A percentile compares a stretch with the other conserved stretches of the same genome.
These are phyloP conservation scores for Candida freyschussii DNA, from an alignment of 1,139 yeast species.

Conservation along the genomic window DNA sequence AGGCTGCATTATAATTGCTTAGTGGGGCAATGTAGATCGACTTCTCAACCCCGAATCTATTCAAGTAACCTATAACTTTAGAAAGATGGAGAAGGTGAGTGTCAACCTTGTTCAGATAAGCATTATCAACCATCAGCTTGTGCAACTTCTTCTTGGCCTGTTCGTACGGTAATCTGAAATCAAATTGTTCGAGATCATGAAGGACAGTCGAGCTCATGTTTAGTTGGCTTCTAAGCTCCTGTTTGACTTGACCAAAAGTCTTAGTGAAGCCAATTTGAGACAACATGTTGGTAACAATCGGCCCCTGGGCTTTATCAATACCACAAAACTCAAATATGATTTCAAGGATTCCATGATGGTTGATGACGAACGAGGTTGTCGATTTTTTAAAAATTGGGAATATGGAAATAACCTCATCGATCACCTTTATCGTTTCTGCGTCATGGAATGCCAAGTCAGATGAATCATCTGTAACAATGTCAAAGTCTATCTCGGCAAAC, in stretches of 20 bases:
- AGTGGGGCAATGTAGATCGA: constrained; percentile 59
- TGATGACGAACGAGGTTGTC: constrained; percentile 56
- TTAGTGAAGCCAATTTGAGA: constrained; percentile 75
- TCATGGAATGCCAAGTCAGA: constrained; percentile 54
- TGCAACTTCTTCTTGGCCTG: constrained; percentile 57
- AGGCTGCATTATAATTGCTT: constrained; percentile 74
- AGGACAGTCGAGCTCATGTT: constrained; percentile 76
- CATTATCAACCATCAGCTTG: constrained; percentile 68
- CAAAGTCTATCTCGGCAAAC: constrained; percentile 82
- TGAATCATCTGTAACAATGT: constrained; percentile 56
- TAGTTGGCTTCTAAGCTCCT: constrained; percentile 62
- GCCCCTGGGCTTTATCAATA: constrained; percentile 63
- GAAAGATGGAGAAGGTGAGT: constrained; percentile 55
- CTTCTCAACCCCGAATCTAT: constrained; percentile 53
- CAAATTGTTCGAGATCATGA: constrained; percentile 76
- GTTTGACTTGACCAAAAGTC: constrained; percentile 59
- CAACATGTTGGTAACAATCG: constrained; percentile 62
- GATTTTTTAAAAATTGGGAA: constrained; percentile 62
- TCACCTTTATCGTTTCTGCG: constrained; percentile 80
- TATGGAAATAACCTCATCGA: constrained; percentile 62
- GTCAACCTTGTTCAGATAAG: constrained; percentile 56
- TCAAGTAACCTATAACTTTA: constrained; percentile 50
- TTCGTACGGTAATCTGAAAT: constrained; percentile 64
- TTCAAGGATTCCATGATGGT: constrained; percentile 76
- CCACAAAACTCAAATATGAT: constrained; percentile 75